These are phyloP conservation scores for Kodamaea arcana DNA, from an alignment of 1,139 yeast genomes.

Conservation along the genomic window DNA sequence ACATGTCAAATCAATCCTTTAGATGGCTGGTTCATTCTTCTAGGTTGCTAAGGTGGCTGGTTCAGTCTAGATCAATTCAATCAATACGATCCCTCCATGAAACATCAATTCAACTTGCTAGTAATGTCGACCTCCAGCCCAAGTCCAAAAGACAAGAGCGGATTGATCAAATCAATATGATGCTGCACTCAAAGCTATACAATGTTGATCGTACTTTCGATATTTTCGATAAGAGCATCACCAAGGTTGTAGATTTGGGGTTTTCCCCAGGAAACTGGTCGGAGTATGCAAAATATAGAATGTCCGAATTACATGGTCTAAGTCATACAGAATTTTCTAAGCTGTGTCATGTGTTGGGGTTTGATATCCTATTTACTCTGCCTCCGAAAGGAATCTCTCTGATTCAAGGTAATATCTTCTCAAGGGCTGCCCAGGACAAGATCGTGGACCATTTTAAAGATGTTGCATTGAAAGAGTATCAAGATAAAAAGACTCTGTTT, in stretches of 20 bases:
- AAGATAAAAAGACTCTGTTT: slow-evolving; percentile 2
- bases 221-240: slow-evolving; percentile 24
- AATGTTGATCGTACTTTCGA: slow-evolving; percentile 25
- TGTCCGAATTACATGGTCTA: slow-evolving; percentile 26
- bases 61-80: background rate
- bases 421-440: slow-evolving; percentile 59
- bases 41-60: too few species aligned
- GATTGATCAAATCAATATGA: slow-evolving; percentile 22
- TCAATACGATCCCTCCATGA: background rate
- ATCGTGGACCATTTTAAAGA: slow-evolving; percentile 55
- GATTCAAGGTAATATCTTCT: slow-evolving; percentile 82
- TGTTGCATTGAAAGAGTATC: slow-evolving; percentile 22
- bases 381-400: slow-evolving; percentile 81
- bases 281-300: slow-evolving; percentile 53
- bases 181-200: slow-evolving; percentile 23
- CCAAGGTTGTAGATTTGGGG: slow-evolving; percentile 49
- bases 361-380: slow-evolving; percentile 71
- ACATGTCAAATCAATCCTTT: too few species aligned
- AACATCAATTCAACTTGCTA: background rate
- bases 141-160: slow-evolving; percentile 20
- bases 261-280: slow-evolving; percentile 98
- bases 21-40: too few species aligned
- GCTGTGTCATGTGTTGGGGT: slow-evolving; percentile 72
- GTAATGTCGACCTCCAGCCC: slow-evolving; percentile 5
- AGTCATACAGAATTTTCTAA: slow-evolving; percentile 48